Base-by-base conservation (phyloP, 164 flowering plant genomes). In the Taxillus chinensis region DNA sequence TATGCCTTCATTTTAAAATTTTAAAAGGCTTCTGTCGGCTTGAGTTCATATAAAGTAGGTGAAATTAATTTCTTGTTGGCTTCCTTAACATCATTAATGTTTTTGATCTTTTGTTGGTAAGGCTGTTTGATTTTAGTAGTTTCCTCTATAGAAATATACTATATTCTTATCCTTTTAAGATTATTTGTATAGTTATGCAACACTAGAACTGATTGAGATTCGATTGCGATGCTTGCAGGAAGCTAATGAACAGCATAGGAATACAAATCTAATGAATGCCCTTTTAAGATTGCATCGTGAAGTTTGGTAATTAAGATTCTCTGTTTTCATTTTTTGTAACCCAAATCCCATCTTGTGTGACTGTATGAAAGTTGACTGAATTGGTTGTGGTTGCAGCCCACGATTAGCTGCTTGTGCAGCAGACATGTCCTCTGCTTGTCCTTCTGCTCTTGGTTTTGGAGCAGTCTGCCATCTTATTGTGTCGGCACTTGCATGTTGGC, bases 401-500 rank as follows among this genome's bases (percentile, higher is more conserved):
- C 90, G 85, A 67, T 77, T 93, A 68, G 97, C 96, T 65, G 88
- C 96, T n/a, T 79, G 85, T 80, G 87, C 92, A 17, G 81, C 86
- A 39, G 95, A 93, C 52, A 62, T 82, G 13, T 83, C 82, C 62
- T 76, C 83, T 60, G 73, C 90, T 15, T 90, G 81, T 73, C 93
- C 95, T 57, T 77, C 82, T 74, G 87, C 91, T 0, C 86, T 93
- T 81, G 84, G 91, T 48, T 73, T 86, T 70, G 91, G 83, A 80
- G 80, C 96, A 65, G 91, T 84, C 60, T 84, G 95, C 79, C 92
- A 85, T 75, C 89, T 93, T 65, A 53, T 89, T 71, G 97, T 78
- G 14, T 89, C 99, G 16, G 87, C 96, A 58, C 86, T 93, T 77
- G 87, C 95, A 55, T 89, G 77, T 67, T 93, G 99, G 99, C 95